phyloP scores from a whole-genome alignment of 306 rosid species.

The Cicer chorassanicum region DNA sequence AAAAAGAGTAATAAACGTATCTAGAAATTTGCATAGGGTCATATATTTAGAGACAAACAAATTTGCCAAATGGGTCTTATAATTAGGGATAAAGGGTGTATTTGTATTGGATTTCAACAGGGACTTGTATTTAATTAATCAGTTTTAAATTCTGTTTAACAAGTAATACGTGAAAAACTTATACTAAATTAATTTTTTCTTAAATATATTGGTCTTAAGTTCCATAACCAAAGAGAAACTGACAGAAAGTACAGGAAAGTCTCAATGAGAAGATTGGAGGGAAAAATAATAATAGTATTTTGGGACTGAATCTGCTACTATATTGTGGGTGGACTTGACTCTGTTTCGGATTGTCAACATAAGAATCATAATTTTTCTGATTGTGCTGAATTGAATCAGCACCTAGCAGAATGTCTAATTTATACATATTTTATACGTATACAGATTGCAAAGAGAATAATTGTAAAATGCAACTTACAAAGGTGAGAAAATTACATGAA shows the following conservation, averaged over 20 bases:
- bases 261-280: constrained; percentile 10
- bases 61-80: no score
- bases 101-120: background rate
- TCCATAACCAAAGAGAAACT: constrained; percentile 6
- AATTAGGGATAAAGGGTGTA: no score
- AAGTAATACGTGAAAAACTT: constrained; percentile 1
- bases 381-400: background rate
- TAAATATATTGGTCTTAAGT: background rate
- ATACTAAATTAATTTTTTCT: background rate
- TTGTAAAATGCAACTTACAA: background rate
- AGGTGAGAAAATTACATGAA: background rate
- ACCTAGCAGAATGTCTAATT: background rate
- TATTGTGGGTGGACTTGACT: background rate
- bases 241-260: background rate
- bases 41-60: no score
- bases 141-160: background rate
- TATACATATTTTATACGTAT: no score
- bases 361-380: background rate
- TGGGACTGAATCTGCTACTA: constrained; percentile 8
- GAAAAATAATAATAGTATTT: constrained; percentile 11
- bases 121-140: constrained; percentile 1
- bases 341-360: background rate
- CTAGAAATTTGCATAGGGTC: no score
- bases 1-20: no score
- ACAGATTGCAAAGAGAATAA: background rate